These are phyloP conservation scores for Backusella mclennaniae DNA, from an alignment of 192 early-diverging fungal genomes.

Conservation along the genomic window DNA sequence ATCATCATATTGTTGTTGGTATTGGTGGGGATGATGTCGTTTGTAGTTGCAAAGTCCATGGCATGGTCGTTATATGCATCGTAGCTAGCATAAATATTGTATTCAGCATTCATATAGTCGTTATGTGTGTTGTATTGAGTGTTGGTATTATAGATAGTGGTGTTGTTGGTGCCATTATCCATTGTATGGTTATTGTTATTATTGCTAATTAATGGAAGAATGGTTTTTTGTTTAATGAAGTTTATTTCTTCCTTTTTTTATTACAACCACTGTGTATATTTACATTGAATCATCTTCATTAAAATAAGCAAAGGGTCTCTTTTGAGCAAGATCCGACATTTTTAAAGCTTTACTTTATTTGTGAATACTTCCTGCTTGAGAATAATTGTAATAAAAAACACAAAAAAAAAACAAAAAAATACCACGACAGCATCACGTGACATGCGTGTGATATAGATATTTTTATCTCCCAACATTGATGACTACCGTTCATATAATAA, in stretches of 20 bases:
- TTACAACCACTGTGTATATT: neutral
- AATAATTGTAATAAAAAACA: neutral
- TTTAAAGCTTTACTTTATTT: neutral
- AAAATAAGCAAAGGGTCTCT: neutral
- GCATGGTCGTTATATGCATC: neutral
- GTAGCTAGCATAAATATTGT: neutral
- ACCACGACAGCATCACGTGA: neutral
- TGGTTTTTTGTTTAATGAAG: neutral
- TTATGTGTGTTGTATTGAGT: neutral
- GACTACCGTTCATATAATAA: too few relatives aligned
- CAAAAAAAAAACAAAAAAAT: neutral
- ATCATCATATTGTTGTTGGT: neutral
- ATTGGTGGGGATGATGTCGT: neutral
- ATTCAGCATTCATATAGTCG: neutral
- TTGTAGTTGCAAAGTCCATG: neutral
- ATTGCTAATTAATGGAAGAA: neutral
- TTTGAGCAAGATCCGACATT: conserved; percentile 1
- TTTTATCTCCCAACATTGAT: too few relatives aligned
- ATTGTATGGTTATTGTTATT: neutral
- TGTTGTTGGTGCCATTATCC: neutral
- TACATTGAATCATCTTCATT: neutral
- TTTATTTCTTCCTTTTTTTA: neutral
- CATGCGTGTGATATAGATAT: too few relatives aligned
- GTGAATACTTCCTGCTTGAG: neutral
- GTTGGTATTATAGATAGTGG: neutral